These are phyloP conservation scores for Fusarium clavum DNA, from an alignment of 2,329 filamentous ascomycete species.

Conservation along the genomic window DNA sequence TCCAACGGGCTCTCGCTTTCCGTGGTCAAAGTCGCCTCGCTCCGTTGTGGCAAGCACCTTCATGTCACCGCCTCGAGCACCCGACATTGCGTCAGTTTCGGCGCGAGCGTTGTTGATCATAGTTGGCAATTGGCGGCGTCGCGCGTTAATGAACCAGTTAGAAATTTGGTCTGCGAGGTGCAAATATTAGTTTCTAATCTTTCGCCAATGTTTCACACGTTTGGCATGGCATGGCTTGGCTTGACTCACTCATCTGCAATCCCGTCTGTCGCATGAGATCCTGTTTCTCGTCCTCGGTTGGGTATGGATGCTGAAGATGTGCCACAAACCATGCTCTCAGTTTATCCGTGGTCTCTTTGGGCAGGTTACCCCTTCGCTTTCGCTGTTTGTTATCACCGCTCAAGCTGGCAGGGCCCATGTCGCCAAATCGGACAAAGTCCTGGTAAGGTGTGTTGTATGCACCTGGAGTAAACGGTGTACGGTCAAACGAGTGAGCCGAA, in stretches of 20 bases:
- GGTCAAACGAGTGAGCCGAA: constrained; percentile 57
- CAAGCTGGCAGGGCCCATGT: constrained; percentile 54
- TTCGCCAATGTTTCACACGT: background rate
- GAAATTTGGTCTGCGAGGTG: constrained; percentile 71
- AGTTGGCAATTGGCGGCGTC: constrained; percentile 71
- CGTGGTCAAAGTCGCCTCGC: constrained; percentile 53
- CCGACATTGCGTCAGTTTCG: constrained; percentile 61
- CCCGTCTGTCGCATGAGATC: constrained; percentile 81
- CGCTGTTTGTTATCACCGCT: constrained; percentile 63
- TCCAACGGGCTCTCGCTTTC: constrained; percentile 51
- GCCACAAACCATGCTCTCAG: constrained; percentile 82
- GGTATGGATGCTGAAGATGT: constrained; percentile 86
- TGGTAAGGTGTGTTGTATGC: constrained; percentile 56
- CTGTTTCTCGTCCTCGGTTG: constrained; percentile 88
- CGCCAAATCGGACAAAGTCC: constrained; percentile 58
- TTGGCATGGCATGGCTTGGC: background rate
- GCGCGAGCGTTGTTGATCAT: constrained; percentile 68
- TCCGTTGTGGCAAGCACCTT: constrained; percentile 56
- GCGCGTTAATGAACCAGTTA: constrained; percentile 85
- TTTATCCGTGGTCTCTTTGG: constrained; percentile 89
- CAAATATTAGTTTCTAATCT: constrained; percentile 21
- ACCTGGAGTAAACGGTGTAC: constrained; percentile 57
- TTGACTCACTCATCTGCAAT: constrained; percentile 78
- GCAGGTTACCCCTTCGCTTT: constrained; percentile 83
- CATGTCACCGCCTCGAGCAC: constrained; percentile 51